A percentile compares a stretch with the other conserved stretches of the same genome.
Conservation (phyloP, 2,329 filamentous ascomycete species). For the Nothopassalora personata region DNA sequence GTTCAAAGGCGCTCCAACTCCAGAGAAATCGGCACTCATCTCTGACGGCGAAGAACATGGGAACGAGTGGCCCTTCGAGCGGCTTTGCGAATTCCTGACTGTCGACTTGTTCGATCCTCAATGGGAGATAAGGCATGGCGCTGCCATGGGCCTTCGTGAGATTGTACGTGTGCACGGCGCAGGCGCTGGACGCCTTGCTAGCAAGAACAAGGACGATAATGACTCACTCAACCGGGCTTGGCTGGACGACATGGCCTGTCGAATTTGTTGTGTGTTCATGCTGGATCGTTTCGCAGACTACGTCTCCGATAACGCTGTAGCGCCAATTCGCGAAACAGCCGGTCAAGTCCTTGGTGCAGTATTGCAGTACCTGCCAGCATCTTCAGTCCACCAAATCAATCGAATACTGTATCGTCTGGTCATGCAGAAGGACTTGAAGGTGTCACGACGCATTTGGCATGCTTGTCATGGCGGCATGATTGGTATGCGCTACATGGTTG, state of each 20-base stretch:
- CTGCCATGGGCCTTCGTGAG: conserved; percentile 89
- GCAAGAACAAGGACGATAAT: conserved; percentile 68
- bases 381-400: conserved; percentile 80
- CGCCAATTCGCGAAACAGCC: conserved; percentile 90
- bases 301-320: conserved; percentile 93
- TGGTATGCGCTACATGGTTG: conserved; percentile 87
- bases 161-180: conserved; percentile 85
- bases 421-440: conserved; percentile 75
- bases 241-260: conserved; percentile 92
- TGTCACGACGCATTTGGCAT: conserved; percentile 77
- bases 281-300: conserved; percentile 97
- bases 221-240: conserved; percentile 73
- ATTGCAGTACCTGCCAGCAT: conserved; percentile 72
- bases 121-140: conserved; percentile 95
- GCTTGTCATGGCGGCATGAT: conserved; percentile 98
- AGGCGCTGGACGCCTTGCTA: conserved; percentile 73
- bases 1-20: conserved; percentile 77
- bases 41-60: conserved; percentile 71
- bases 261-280: conserved; percentile 92
- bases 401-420: conserved; percentile 80
- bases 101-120: conserved; percentile 87
- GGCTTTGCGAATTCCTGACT: conserved; percentile 87
- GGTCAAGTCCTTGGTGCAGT: conserved; percentile 89
- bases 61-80: conserved; percentile 87
- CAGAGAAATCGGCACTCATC: conserved; percentile 82